Percentiles rank a stretch among this genome's conserved stretches.
Conservation (phyloP, 2,329 filamentous ascomycete species). For the Exophiala mesophila region DNA sequence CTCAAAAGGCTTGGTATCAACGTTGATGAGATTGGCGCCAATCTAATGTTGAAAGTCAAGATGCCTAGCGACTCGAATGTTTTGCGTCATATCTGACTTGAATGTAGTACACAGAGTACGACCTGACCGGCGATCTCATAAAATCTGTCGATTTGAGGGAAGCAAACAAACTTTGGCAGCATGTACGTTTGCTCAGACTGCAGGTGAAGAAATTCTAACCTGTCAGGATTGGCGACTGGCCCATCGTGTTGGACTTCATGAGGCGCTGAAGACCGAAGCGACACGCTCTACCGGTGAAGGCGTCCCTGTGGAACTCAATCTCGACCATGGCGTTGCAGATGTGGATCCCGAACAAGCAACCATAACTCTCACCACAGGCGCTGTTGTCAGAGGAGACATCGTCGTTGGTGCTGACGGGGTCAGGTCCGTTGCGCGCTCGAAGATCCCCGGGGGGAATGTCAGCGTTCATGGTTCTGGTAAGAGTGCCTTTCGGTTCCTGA, state of each 20-base stretch:
- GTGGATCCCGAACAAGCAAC: slow-evolving; percentile 25
- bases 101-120: slow-evolving; percentile 35
- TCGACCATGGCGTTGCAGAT: slow-evolving; percentile 39
- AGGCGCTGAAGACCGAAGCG: slow-evolving; percentile 47
- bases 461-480: slow-evolving; percentile 39
- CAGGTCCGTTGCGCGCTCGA: slow-evolving; percentile 31
- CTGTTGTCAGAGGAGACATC: slow-evolving; percentile 43
- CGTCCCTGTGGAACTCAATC: slow-evolving; percentile 37
- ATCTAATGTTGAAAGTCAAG: too few relatives aligned
- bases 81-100: too few relatives aligned
- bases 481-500: slow-evolving; percentile 35
- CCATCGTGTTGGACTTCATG: slow-evolving; percentile 52
- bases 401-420: slow-evolving; percentile 55
- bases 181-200: slow-evolving; percentile 31
- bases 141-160: slow-evolving; percentile 31
- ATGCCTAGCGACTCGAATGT: too few relatives aligned
- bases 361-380: slow-evolving; percentile 45
- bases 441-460: slow-evolving; percentile 29
- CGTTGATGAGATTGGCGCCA: slow-evolving; percentile 39
- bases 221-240: slow-evolving; percentile 48
- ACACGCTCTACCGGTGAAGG: slow-evolving; percentile 34
- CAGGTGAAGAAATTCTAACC: too few relatives aligned
- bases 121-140: slow-evolving; percentile 32
- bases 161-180: slow-evolving; percentile 45
- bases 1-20: slow-evolving; percentile 44